Evolutionary conservation across 805 yeast genomes (phyloP).

Genomic region (Hermanozyma aechmeae): DNA sequence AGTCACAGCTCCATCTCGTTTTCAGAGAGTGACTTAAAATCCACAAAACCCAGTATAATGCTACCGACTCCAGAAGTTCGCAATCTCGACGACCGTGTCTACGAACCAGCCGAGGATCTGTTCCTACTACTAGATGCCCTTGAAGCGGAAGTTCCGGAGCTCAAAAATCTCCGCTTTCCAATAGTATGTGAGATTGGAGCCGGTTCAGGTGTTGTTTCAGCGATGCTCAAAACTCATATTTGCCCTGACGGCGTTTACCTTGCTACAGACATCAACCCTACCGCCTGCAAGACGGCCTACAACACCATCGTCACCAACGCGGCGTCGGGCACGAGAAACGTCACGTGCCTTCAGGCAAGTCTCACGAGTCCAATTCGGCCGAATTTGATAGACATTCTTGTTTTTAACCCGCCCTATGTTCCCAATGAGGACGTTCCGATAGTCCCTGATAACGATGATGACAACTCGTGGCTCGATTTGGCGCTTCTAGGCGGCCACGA

Average conservation of each 20-base stretch:
- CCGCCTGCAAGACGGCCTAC: constrained; percentile 48
- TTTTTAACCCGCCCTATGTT: constrained; percentile 96
- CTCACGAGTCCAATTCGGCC: constrained; percentile 42
- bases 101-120: constrained; percentile 94
- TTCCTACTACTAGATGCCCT: constrained; percentile 74
- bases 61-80: constrained; percentile 65
- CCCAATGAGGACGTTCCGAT: constrained; percentile 74
- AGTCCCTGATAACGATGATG: constrained; percentile 37
- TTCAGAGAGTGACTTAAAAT: no score
- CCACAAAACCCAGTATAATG: no score
- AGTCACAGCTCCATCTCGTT: no score
- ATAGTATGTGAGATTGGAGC: constrained; percentile 78
- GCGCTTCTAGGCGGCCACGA: constrained; percentile 85
- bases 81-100: constrained; percentile 60
- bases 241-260: constrained; percentile 43
- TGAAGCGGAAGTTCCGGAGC: no score
- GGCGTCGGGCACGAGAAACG: constrained; percentile 1
- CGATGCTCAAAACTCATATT: constrained; percentile 59
- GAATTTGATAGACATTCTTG: constrained; percentile 52
- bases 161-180: constrained; percentile 32
- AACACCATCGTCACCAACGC: constrained; percentile 15
- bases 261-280: constrained; percentile 75
- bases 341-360: constrained; percentile 41
- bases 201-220: constrained; percentile 84
- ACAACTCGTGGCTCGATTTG: constrained; percentile 70